phyloP scores from a whole-genome alignment of 345 rosid species.

The Acer negundo region DNA sequence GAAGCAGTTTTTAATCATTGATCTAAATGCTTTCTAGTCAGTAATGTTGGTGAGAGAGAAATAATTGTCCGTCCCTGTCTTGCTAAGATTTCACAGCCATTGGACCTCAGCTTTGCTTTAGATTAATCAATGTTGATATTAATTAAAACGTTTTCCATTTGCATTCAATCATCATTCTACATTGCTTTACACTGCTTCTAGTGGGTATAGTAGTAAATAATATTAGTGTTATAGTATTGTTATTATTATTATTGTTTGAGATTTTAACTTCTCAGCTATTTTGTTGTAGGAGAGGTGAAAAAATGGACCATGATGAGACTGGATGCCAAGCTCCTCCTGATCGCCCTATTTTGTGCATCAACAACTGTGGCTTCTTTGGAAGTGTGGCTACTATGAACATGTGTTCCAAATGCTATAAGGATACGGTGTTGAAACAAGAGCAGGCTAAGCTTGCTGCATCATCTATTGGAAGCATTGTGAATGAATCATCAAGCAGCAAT shows the following conservation, averaged over 20 bases:
- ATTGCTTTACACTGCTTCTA: too few relatives aligned
- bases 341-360: slow-evolving; percentile 70
- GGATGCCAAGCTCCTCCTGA: slow-evolving; percentile 94
- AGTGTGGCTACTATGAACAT: slow-evolving; percentile 91
- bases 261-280: background rate
- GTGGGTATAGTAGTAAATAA: background rate
- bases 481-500: slow-evolving; percentile 45
- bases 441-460: slow-evolving; percentile 75
- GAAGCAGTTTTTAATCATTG: background rate
- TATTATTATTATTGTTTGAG: background rate
- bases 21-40: background rate
- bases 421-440: slow-evolving; percentile 62
- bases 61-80: background rate
- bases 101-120: background rate
- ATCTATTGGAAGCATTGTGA: slow-evolving; percentile 58
- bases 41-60: background rate
- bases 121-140: background rate
- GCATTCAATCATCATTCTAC: background rate
- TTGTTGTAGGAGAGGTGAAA: slow-evolving; percentile 44
- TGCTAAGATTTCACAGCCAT: background rate
- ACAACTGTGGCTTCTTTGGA: slow-evolving; percentile 94
- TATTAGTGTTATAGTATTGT: background rate
- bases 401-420: slow-evolving; percentile 98
- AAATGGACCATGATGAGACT: slow-evolving; percentile 90
- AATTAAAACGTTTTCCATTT: background rate